These are phyloP conservation scores for Capronia coronata DNA, from an alignment of 2,329 filamentous ascomycete genomes.

Conservation along the genomic window DNA sequence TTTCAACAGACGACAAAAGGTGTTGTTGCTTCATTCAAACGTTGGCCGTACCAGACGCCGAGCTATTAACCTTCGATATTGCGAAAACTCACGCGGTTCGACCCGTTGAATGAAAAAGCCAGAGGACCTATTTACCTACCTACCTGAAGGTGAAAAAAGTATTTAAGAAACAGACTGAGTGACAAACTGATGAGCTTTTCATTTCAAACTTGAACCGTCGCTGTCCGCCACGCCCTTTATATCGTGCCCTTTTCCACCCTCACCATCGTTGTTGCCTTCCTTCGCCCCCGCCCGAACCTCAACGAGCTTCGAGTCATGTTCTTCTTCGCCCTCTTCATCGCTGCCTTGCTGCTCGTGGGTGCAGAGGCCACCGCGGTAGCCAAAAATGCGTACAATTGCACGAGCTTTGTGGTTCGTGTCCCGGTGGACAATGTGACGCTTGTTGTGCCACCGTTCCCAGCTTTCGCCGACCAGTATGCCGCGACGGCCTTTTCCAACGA, in stretches of 20 bases:
- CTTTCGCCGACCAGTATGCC: constrained; percentile 13
- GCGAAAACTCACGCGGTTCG: too few relatives aligned
- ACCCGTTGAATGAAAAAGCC: too few relatives aligned
- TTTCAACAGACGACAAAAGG: background rate
- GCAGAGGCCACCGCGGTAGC: constrained; percentile 2
- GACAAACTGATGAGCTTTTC: background rate
- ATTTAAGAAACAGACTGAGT: background rate
- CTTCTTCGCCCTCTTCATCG: background rate
- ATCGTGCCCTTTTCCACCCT: too few relatives aligned
- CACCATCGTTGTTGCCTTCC: background rate
- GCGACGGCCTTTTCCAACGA: constrained; percentile 36
- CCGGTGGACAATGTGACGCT: constrained; percentile 18
- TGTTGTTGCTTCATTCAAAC: background rate
- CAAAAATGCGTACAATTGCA: constrained; percentile 19
- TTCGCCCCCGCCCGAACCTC: background rate
- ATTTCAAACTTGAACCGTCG: too few relatives aligned
- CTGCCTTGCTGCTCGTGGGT: constrained; percentile 6
- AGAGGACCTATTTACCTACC: too few relatives aligned
- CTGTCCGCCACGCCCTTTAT: background rate
- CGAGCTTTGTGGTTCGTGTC: constrained; percentile 18
- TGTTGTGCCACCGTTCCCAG: constrained; percentile 17
- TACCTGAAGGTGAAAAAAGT: background rate
- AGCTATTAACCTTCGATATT: background rate
- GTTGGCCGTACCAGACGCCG: background rate
- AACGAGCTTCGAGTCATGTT: constrained; percentile 2